Evolutionary conservation across 805 yeast genomes (phyloP), one percentile per base, ranked within the genome.

Genomic region (Kluyveromyces nonfermentans): DNA sequence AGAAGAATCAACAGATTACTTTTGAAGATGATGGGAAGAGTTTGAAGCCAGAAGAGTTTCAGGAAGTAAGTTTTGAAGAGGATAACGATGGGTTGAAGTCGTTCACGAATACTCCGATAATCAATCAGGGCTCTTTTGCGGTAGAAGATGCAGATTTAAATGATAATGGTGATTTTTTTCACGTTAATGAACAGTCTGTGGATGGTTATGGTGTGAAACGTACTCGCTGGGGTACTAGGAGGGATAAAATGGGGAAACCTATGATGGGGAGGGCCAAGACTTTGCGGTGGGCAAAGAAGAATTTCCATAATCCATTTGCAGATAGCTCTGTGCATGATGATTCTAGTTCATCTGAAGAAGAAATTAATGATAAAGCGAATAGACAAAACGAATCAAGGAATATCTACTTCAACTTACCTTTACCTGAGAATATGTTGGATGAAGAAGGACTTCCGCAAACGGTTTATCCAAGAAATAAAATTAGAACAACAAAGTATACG

Each of bases 401-500:
- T 1, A 63, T 82, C 14, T 81, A 73, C 45, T 73, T 80, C 67
- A 83, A 84, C 57, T 56, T 74, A 54, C 68, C 70, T 2, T 60
- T 84, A 21, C 88, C 93, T 1, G 76, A 72, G 18, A 73, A 74
- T 32, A 64, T 72, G 60, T 40, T 77, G 17, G 81, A 80, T 47
- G 78, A 77, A 56, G 73, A 79, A 1, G 81, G 82, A 12, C 72
- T 74, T 32, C 85, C 90, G 1, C 57, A 55, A 16, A 69, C 71
- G 0, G 59, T 63, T n/a, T 90, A 84, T 58, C 79, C 94, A 9
- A 74, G 96, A 48, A 90, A 90, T 69, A 89, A 93, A 63, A 86
- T 93, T 53, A 78, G 97, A 68, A 88, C 97, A 0, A 87, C 98
- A 2, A 90, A 87, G 67, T 90, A 90, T 64, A 90, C 97, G 2